Percentiles rank a stretch among this genome's conserved stretches.
Evolutionary conservation across 2,329 filamentous ascomycete species (phyloP).

Genomic region (Mycosphaerella sp.): DNA sequence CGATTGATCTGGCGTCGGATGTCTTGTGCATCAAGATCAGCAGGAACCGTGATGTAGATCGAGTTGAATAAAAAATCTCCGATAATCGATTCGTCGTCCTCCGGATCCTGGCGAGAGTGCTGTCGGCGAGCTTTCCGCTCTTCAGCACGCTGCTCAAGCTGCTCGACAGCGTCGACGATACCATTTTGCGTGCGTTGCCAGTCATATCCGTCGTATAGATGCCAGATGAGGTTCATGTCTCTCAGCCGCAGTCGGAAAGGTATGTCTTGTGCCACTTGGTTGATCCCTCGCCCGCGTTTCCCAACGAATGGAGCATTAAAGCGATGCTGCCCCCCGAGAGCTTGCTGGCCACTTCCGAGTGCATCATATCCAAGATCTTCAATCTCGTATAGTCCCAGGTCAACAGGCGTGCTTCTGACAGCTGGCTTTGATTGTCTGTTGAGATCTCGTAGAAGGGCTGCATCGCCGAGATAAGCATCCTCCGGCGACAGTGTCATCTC

Average conservation of each 20-base stretch:
- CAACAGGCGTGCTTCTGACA: constrained; percentile 16
- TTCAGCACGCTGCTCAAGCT: constrained; percentile 75
- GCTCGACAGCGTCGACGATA: constrained; percentile 80
- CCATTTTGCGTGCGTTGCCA: constrained; percentile 82
- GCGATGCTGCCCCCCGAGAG: constrained; percentile 27
- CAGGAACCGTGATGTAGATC: constrained; percentile 90
- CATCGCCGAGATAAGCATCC: constrained; percentile 28
- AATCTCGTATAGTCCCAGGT: constrained; percentile 29
- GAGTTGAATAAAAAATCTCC: constrained; percentile 98
- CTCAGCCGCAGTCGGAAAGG: constrained; percentile 69
- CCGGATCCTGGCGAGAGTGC: constrained; percentile 49
- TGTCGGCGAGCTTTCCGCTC: constrained; percentile 60
- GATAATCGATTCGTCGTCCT: constrained; percentile 78
- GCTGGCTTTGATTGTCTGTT: constrained; percentile 26
- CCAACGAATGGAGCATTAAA: constrained; percentile 28
- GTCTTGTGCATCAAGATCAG: constrained; percentile 71
- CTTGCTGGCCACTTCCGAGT: constrained; percentile 24
- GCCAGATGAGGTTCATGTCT: constrained; percentile 93
- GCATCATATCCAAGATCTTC: constrained; percentile 33
- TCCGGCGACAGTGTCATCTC: constrained; percentile 31
- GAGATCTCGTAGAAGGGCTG: constrained; percentile 30
- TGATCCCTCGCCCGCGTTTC: background rate
- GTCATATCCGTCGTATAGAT: constrained; percentile 95
- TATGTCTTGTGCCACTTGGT: constrained; percentile 11
- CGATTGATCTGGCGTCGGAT: constrained; percentile 79